These are phyloP conservation scores for Suhomyces chickasaworum DNA, from an alignment of 1,139 yeast genomes.

Conservation along the genomic window DNA sequence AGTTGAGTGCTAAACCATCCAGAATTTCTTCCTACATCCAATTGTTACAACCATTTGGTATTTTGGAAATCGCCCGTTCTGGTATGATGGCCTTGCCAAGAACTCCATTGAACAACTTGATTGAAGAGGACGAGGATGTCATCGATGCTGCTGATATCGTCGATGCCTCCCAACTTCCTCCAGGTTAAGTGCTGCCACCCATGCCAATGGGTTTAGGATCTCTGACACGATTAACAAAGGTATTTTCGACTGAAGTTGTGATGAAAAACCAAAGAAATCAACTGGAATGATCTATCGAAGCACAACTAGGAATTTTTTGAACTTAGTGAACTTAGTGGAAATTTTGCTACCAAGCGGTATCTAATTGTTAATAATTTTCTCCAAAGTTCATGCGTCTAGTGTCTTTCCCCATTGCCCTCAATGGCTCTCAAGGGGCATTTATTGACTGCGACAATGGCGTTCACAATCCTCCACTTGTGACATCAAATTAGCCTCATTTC, in stretches of 20 bases:
- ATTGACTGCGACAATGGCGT: too few relatives aligned
- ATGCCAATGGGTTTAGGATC: too few relatives aligned
- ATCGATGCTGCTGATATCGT: constrained; percentile 70
- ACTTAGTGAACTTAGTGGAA: too few relatives aligned
- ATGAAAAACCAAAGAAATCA: not conserved
- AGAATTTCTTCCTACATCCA: constrained; percentile 85
- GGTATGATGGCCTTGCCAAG: constrained; percentile 99
- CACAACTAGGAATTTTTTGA: not conserved
- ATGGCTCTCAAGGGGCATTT: too few relatives aligned
- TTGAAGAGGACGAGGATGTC: constrained; percentile 46
- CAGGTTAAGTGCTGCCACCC: constrained; percentile 59
- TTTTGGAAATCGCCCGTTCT: constrained; percentile 92
- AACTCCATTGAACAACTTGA: constrained; percentile 68
- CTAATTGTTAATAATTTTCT: too few relatives aligned
- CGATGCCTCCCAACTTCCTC: constrained; percentile 85
- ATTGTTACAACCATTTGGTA: constrained; percentile 92
- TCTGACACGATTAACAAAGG: too few relatives aligned
- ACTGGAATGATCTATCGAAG: not conserved
- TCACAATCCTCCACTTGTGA: not conserved
- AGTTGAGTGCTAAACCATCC: constrained; percentile 90
- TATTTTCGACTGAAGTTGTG: not conserved
- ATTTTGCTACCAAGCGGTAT: too few relatives aligned
- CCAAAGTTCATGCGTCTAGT: too few relatives aligned
- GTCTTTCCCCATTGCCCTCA: too few relatives aligned
- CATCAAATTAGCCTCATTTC: not conserved